Percentiles rank a stretch among this genome's conserved stretches.
Conservation (phyloP, 805 yeast genomes). For the Teunomyces funiuensis region DNA sequence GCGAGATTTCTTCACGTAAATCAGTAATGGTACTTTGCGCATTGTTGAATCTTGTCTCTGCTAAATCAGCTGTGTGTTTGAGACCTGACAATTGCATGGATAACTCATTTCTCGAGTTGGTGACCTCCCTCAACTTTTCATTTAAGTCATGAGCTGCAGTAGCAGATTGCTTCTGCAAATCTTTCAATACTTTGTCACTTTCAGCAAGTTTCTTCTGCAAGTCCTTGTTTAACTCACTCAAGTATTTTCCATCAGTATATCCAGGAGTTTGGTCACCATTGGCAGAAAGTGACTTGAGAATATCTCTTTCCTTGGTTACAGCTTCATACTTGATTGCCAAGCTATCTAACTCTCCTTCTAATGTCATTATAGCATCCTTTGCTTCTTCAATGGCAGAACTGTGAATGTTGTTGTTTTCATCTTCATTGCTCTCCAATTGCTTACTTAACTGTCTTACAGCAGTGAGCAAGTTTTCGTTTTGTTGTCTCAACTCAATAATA, state of each 20-base stretch:
- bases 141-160: conserved; percentile 49
- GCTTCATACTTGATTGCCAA: conserved; percentile 53
- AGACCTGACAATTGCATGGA: conserved; percentile 52
- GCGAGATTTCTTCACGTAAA: conserved; percentile 26
- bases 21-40: conserved; percentile 33
- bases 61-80: conserved; percentile 52
- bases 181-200: conserved; percentile 35
- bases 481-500: conserved; percentile 66
- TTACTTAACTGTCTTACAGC: conserved; percentile 72
- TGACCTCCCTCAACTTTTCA: conserved; percentile 27
- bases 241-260: conserved; percentile 21
- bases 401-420: conserved; percentile 40
- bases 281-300: conserved; percentile 39
- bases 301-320: conserved; percentile 66
- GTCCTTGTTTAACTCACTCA: conserved; percentile 27
- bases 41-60: conserved; percentile 52
- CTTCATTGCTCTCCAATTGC: conserved; percentile 67
- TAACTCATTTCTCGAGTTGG: conserved; percentile 38
- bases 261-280: conserved; percentile 11
- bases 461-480: conserved; percentile 68
- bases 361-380: conserved; percentile 61
- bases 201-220: conserved; percentile 35
- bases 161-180: conserved; percentile 38
- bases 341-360: conserved; percentile 58
- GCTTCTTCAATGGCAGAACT: conserved; percentile 59